Percentiles rank a stretch among this genome's conserved stretches.
Evolutionary conservation across 768 basidiomycete genomes (phyloP).

Genomic region (Leccinum ochraceum): DNA sequence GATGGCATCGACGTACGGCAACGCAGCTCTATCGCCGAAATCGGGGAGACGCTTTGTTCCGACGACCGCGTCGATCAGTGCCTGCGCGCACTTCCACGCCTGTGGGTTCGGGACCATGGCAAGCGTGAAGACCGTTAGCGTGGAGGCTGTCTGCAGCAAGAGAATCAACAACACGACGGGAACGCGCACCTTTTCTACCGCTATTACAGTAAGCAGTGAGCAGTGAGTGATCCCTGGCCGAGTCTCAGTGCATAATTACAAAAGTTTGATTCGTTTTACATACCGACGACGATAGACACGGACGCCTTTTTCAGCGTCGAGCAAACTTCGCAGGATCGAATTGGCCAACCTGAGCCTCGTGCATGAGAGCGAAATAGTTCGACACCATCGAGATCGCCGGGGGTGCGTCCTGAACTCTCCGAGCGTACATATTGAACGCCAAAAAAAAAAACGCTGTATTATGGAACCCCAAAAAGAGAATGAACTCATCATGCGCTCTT

Average conservation of each 20-base stretch:
- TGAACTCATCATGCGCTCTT: neutral
- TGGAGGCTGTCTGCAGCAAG: neutral
- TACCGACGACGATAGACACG: neutral
- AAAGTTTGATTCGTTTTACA: neutral
- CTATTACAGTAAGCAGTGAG: neutral
- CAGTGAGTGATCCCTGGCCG: neutral
- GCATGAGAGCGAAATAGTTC: neutral
- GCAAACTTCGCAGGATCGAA: neutral
- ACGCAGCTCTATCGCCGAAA: neutral
- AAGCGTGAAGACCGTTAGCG: neutral
- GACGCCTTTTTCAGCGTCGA: neutral
- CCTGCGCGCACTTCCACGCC: neutral
- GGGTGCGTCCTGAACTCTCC: neutral
- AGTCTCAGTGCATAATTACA: neutral
- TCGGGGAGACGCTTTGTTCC: neutral
- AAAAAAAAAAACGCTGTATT: neutral
- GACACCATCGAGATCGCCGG: neutral
- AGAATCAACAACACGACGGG: neutral
- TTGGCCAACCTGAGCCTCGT: neutral
- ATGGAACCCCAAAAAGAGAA: neutral
- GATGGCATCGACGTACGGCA: neutral
- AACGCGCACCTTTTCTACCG: neutral
- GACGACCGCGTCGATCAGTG: neutral
- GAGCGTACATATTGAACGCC: neutral
- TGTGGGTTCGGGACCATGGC: neutral